Evolutionary conservation across 768 basidiomycete genomes (phyloP), one percentile per base, ranked within the genome.

Genomic region (Pholiota microspora): DNA sequence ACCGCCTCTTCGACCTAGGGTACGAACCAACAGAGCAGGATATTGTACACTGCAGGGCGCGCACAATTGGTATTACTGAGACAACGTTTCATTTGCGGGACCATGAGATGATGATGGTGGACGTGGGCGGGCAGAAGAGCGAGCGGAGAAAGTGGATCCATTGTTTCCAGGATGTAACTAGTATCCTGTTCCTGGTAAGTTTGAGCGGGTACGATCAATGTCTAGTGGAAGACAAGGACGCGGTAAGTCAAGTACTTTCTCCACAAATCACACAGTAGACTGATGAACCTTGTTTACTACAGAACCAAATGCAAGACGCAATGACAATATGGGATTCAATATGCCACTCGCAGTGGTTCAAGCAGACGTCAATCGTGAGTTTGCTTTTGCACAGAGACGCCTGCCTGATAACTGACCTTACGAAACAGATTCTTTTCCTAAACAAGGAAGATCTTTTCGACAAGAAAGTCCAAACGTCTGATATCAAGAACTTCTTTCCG

Each of bases 281-380:
- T 53, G 44, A 57, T 46, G 29, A 1, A 48, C 28, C 16, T 53
- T 55, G 24, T 49, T 56, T 57, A 15, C 18, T 45, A 29, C 64
- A 94, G 89, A 98, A 98, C 67, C 94, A 96, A 85, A 96, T 98
- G 94, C 91, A 95, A 75, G 94, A 98, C 59, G 92, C 94, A 1
- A 89, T 98, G 86, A 92, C 92, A n/a, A 92, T 98, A 47, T 98
- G 94, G 88, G 94, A 98, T 62, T 94, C 93, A 36, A 95, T 98
- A 80, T 95, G 93, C 72, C 93, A 97, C 69, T 95, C 93, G 8
- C 93, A 95, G 60, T 97, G 94, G 94, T 97, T 97, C 74, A 90
- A 91, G 71, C 83, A 89, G 59, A 95, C 94, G 0, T 94, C 92
- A 8, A 92, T 97, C 52, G 94, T 94, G 59, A 42, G 88, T 74